Percentiles rank a stretch among this genome's conserved stretches.
Conservation (phyloP, 129 eudicot species). For the Tanacetum coccineum region DNA sequence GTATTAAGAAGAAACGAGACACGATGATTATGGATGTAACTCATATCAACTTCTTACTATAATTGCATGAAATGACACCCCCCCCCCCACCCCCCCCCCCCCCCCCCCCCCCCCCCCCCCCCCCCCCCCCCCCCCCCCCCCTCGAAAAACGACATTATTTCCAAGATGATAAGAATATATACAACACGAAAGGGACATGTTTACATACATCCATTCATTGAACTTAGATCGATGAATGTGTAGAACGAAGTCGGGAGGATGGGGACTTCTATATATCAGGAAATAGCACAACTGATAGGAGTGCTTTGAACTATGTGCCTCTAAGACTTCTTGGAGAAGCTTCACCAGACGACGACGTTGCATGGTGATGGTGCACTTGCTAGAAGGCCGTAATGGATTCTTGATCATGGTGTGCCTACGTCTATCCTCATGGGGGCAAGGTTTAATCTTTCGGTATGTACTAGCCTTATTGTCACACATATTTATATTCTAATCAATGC, state of each 20-base stretch:
- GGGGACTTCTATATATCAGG: conserved; percentile 33
- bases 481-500: background rate
- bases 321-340: conserved; percentile 30
- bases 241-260: conserved; percentile 39
- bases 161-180: too few species aligned
- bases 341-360: background rate
- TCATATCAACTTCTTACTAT: too few species aligned
- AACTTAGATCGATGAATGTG: background rate
- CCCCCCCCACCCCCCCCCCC: too few species aligned
- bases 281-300: conserved; percentile 33
- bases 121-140: too few species aligned
- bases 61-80: too few species aligned
- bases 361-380: conserved; percentile 28
- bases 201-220: too few species aligned
- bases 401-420: conserved; percentile 29
- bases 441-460: conserved; percentile 25
- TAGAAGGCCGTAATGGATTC: conserved; percentile 29
- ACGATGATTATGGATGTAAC: too few species aligned
- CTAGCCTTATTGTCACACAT: too few species aligned
- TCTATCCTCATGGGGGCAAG: conserved; percentile 37
- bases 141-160: too few species aligned
- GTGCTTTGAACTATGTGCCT: conserved; percentile 26
- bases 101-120: too few species aligned
- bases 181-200: too few species aligned
- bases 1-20: too few species aligned